A percentile compares a stretch with the other conserved stretches of the same genome.
Conservation (phyloP, 2,329 filamentous ascomycete species). For the Colletotrichum endophyticum region DNA sequence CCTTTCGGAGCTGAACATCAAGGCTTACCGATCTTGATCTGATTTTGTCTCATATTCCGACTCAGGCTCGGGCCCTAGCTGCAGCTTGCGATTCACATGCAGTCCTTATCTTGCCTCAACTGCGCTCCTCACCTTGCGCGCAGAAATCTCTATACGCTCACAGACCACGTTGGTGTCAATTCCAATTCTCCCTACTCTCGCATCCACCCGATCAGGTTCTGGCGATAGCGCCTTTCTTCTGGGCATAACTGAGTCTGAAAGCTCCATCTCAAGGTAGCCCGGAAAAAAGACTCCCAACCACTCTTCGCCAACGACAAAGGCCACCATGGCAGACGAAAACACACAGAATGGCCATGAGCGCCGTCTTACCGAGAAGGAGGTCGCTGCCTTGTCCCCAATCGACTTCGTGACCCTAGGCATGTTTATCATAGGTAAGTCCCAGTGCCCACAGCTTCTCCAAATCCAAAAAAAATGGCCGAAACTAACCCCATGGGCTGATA, state of each 20-base stretch:
- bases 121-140: not conserved
- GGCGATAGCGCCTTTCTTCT: not conserved
- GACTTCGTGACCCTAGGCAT: constrained; percentile 76
- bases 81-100: not conserved
- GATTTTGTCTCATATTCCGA: not conserved
- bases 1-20: not conserved
- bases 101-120: not conserved
- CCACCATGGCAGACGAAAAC: not conserved
- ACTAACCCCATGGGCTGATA: constrained; percentile 36
- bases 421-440: constrained; percentile 71
- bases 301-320: not conserved
- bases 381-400: constrained; percentile 35
- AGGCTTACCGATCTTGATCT: not conserved
- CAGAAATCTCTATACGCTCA: not conserved
- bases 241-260: not conserved
- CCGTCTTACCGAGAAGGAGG: constrained; percentile 32
- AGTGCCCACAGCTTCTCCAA: not conserved
- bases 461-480: not conserved
- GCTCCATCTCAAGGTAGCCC: not conserved
- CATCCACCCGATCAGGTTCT: not conserved
- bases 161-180: not conserved
- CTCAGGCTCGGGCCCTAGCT: not conserved
- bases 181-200: not conserved
- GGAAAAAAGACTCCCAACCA: not conserved
- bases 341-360: not conserved